Percentiles rank a stretch among this genome's conserved stretches.
Evolutionary conservation across 2,329 filamentous ascomycete species (phyloP).

Genomic region (Apiospora hydei): DNA sequence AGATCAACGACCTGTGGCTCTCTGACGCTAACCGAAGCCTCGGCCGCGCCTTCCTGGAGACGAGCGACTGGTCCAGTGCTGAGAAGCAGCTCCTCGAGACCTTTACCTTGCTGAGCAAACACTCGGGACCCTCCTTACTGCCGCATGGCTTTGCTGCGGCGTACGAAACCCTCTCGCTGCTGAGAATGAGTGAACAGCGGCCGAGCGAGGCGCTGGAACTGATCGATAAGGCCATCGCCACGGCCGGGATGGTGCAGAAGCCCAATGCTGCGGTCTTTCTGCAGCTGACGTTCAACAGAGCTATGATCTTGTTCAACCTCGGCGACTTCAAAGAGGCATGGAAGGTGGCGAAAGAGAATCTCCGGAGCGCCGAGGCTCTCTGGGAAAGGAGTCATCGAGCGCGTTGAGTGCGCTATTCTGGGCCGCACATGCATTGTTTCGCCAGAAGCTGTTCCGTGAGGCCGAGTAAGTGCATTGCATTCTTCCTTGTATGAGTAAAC

Average conservation of each 20-base stretch:
- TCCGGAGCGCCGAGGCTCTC: not conserved
- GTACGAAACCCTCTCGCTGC: not conserved
- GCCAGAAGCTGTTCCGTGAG: not conserved
- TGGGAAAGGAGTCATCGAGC: not conserved
- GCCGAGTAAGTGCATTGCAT: not conserved
- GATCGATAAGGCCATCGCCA: not conserved
- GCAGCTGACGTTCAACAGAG: not conserved
- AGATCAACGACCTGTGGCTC: not conserved
- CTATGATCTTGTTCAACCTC: not conserved
- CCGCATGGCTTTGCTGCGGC: not conserved
- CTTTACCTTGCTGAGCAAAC: not conserved
- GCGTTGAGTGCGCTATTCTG: not conserved
- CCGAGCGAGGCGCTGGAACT: not conserved
- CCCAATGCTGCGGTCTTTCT: not conserved
- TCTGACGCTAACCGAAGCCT: not conserved
- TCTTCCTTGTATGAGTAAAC: not conserved
- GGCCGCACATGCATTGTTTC: not conserved
- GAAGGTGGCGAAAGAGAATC: not conserved
- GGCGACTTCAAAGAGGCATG: not conserved
- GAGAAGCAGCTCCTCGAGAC: not conserved
- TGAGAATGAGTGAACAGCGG: not conserved
- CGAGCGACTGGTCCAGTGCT: not conserved
- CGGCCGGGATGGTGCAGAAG: not conserved
- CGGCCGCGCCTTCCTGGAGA: not conserved
- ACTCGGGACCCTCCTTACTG: not conserved